Conservation (phyloP, 345 rosid species). For the Raphanus raphanistrum region DNA sequence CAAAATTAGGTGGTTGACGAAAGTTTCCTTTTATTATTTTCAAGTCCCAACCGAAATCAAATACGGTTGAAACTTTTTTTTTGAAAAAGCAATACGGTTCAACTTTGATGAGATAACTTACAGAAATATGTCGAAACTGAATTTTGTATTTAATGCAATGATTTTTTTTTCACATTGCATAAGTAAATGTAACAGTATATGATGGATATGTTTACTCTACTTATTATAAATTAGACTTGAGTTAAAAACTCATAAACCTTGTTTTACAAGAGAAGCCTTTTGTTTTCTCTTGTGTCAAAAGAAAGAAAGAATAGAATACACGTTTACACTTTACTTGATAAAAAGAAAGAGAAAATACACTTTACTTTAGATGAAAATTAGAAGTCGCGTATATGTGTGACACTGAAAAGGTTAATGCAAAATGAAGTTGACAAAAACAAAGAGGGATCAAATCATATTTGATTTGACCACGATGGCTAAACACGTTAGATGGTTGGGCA, state of each 20-base stretch:
- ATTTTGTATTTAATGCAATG: not conserved
- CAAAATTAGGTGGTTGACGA: conserved; percentile 1
- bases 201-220: not conserved
- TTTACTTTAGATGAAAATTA: not conserved
- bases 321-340: too few relatives aligned
- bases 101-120: not conserved
- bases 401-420: not conserved
- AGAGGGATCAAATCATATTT: conserved; percentile 30
- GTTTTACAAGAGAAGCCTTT: too few relatives aligned
- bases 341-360: too few relatives aligned
- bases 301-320: too few relatives aligned
- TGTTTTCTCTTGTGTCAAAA: too few relatives aligned
- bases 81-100: not conserved
- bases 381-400: not conserved
- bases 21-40: not conserved
- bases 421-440: not conserved
- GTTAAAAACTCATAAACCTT: not conserved
- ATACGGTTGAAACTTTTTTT: not conserved
- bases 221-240: not conserved
- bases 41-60: not conserved
- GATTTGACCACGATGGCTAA: conserved; percentile 38
- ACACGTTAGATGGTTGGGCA: conserved; percentile 39
- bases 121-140: not conserved
- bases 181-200: not conserved
- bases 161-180: not conserved